These are phyloP conservation scores for Pseudonitzschia delicatissima DNA, from an alignment of 108 stramenopile genomes.

Conservation along the genomic window DNA sequence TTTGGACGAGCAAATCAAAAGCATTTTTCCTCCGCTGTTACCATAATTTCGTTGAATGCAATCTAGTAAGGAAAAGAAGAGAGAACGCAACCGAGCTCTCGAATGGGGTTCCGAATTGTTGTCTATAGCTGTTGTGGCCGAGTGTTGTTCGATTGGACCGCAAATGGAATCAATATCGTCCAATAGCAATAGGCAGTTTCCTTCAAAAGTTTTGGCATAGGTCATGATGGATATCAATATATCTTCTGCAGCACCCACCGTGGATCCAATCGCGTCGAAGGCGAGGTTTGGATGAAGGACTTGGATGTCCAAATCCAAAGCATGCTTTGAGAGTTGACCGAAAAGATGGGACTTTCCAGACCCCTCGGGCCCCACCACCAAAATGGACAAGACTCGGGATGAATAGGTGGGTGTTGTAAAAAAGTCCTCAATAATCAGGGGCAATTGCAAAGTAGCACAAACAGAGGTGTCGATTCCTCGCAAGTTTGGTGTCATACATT, in stretches of 20 bases:
- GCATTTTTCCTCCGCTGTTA: conserved; percentile 15
- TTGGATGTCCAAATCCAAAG: conserved; percentile 34
- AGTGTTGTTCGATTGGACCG: conserved; percentile 6
- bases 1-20: conserved; percentile 61
- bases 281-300: conserved; percentile 58
- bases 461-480: neutral
- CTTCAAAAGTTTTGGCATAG: conserved; percentile 26
- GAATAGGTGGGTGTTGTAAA: too few species aligned
- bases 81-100: conserved; percentile 14
- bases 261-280: conserved; percentile 45
- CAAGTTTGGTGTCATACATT: neutral
- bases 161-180: conserved; percentile 70
- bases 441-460: conserved; percentile 1
- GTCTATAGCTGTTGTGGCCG: neutral
- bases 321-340: too few species aligned
- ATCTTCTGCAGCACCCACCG: conserved; percentile 71
- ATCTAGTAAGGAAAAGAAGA: conserved; percentile 33
- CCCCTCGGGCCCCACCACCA: conserved; percentile 68
- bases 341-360: conserved; percentile 72
- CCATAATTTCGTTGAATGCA: neutral
- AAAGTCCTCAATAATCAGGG: neutral
- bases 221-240: conserved; percentile 53
- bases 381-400: conserved; percentile 13
- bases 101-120: conserved; percentile 21
- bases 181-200: conserved; percentile 51